phyloP scores from a whole-genome alignment of 23 red algal species.

The Gracilaria domingensis region DNA sequence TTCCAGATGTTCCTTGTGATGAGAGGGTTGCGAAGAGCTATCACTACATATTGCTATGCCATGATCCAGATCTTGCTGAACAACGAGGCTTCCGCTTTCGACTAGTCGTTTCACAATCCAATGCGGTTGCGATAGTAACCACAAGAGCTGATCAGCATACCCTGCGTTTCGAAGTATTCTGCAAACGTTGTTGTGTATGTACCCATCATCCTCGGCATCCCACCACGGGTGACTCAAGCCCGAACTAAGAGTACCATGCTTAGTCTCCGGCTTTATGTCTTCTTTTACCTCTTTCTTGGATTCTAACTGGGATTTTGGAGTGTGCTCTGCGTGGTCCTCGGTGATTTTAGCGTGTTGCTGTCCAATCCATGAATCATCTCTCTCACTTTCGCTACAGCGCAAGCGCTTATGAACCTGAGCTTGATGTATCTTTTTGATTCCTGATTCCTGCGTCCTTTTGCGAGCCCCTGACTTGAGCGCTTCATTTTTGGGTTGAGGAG shows the following conservation, averaged over 20 bases:
- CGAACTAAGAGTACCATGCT: constrained; percentile 1
- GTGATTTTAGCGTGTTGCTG: neutral
- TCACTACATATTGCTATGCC: neutral
- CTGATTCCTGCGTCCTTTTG: neutral
- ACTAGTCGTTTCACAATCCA: constrained; percentile 31
- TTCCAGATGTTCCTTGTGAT: constrained; percentile 18
- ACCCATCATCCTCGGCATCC: no score
- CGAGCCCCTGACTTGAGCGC: no score
- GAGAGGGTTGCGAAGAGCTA: neutral
- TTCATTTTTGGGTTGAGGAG: no score
- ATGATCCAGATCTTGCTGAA: neutral
- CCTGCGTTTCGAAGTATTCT: no score
- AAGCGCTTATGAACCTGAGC: neutral
- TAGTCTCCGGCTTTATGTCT: no score
- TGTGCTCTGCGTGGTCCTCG: neutral
- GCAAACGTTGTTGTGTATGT: no score
- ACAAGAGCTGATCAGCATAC: no score
- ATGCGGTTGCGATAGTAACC: no score
- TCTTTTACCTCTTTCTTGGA: no score
- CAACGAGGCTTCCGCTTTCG: neutral
- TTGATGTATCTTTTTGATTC: neutral
- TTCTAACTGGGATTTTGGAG: no score
- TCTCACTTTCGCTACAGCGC: neutral
- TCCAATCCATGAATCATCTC: constrained; percentile 5
- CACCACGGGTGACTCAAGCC: neutral